phyloP scores from a whole-genome alignment of 2,329 filamentous ascomycete species.

The Dactylellina leptospora region DNA sequence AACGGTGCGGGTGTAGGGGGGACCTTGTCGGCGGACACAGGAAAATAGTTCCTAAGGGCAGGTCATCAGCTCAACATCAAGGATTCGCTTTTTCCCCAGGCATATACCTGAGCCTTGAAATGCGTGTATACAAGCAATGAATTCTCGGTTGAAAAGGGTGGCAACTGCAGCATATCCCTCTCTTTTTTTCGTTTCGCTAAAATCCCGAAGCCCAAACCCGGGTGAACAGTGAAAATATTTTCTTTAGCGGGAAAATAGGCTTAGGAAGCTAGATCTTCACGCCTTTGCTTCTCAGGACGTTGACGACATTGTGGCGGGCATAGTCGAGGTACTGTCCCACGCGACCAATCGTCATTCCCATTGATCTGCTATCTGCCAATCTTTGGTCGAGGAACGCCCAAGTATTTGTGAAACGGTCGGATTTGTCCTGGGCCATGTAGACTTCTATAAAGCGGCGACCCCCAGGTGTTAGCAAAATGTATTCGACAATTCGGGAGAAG shows the following conservation, averaged over 20 bases:
- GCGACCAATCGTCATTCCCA: constrained; percentile 71
- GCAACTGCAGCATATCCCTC: constrained; percentile 16
- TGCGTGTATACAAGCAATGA: constrained; percentile 24
- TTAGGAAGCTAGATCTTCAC: constrained; percentile 71
- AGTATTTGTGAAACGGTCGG: constrained; percentile 77
- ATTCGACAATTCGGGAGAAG: background rate
- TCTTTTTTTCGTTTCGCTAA: constrained; percentile 32
- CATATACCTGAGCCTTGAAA: constrained; percentile 8
- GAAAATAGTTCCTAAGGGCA: constrained; percentile 34
- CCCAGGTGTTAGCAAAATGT: constrained; percentile 3
- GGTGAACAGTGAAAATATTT: constrained; percentile 12
- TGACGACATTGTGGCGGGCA: constrained; percentile 77
- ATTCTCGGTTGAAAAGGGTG: constrained; percentile 39
- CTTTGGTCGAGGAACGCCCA: constrained; percentile 80
- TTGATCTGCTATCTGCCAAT: constrained; percentile 72
- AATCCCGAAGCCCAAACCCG: constrained; percentile 27
- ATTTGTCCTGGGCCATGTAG: constrained; percentile 91
- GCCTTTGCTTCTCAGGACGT: constrained; percentile 87
- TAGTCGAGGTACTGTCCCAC: constrained; percentile 83
- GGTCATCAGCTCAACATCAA: constrained; percentile 41
- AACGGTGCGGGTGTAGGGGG: constrained; percentile 26
- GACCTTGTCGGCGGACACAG: constrained; percentile 40
- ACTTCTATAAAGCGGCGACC: constrained; percentile 69
- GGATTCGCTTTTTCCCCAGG: constrained; percentile 27
- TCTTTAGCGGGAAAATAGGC: background rate